Conservation (phyloP, 2,329 filamentous ascomycete species). For the Graphilbum sp. region DNA sequence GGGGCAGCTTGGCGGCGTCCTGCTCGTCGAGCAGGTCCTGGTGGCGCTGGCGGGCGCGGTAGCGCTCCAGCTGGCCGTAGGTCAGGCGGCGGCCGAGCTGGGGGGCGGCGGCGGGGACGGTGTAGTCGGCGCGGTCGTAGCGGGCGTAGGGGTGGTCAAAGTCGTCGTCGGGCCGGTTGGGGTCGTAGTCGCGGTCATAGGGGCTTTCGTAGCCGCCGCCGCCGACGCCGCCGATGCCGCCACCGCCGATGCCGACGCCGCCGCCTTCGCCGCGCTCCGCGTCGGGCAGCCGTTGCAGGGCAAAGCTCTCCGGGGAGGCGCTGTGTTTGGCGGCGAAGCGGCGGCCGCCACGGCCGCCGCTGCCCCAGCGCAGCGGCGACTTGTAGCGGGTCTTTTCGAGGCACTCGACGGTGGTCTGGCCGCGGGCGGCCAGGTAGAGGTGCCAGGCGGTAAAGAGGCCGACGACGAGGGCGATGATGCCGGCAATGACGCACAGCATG, state of each 20-base stretch:
- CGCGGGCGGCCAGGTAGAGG: conserved; percentile 59
- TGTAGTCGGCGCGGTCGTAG: neutral
- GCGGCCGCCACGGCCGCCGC: conserved; percentile 27
- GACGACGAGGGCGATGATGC: conserved; percentile 81
- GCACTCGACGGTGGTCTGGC: conserved; percentile 90
- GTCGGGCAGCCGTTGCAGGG: conserved; percentile 1
- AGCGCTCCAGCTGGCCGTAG: conserved; percentile 38
- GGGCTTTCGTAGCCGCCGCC: neutral
- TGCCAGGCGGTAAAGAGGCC: conserved; percentile 88
- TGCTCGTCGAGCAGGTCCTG: conserved; percentile 75
- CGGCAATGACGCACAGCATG: conserved; percentile 68
- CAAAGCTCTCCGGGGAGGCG: no score
- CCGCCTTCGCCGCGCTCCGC: conserved; percentile 4
- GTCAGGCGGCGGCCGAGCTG: conserved; percentile 28
- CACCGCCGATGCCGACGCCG: conserved; percentile 1
- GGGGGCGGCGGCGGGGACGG: conserved; percentile 1
- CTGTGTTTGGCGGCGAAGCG: conserved; percentile 23
- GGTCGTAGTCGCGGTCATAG: conserved; percentile 2
- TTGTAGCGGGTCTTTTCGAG: conserved; percentile 92
- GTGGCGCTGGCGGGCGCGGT: conserved; percentile 37
- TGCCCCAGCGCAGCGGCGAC: conserved; percentile 54
- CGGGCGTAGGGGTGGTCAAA: neutral
- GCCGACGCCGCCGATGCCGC: conserved; percentile 5
- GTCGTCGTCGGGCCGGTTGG: neutral
- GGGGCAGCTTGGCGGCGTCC: conserved; percentile 74